Evolutionary conservation across 2,329 filamentous ascomycete species (phyloP), one percentile per base, ranked within the genome.

Genomic region (Fusarium sp.): DNA sequence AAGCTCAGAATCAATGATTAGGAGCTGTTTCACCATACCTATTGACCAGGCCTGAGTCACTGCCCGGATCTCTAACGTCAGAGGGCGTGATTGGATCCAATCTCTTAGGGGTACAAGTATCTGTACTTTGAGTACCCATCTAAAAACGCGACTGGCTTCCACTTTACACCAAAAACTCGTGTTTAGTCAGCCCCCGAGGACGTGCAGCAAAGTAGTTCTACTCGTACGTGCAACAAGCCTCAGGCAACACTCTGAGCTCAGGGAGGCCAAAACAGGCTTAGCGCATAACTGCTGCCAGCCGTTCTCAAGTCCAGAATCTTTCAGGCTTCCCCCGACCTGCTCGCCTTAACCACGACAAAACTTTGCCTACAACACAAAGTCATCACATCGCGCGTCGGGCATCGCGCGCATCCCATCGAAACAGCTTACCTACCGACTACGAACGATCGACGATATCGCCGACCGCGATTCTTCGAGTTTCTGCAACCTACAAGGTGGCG

Each of bases 361-460:
- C 80, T 81, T 80, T 82, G 81, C 79, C 78, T 75, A 71, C 69
- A 75, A 75, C 77, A 74, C 78, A 78, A 82, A 80, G 70, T 78
- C 84, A 87, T 85, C 85, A 83, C 81, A 83, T 84, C 85, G 85
- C 88, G 87, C 85, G 86, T 86, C 87, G 83, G 83, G 81, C 84
- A 85, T 84, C 84, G 83, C 82, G 82, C 82, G 81, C 80, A 79
- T 76, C 80, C 76, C 72, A 73, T 63, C 69, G 69, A 79, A 67
- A 77, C 75, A 78, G 78, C 66, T 69, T 61, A 63, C 64, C 69
- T 72, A 77, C 68, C 75, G 75, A 79, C 58, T 63, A 59, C 68
- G 74, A 78, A 68, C 75, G 74, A 78, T 56, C 64, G 77, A 79
- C 79, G 79, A 84, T 70, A 79, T 79, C 74, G 74, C 77, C 75